Base-by-base conservation (phyloP, 768 basidiomycete species). In the Austroboletus festivus region DNA sequence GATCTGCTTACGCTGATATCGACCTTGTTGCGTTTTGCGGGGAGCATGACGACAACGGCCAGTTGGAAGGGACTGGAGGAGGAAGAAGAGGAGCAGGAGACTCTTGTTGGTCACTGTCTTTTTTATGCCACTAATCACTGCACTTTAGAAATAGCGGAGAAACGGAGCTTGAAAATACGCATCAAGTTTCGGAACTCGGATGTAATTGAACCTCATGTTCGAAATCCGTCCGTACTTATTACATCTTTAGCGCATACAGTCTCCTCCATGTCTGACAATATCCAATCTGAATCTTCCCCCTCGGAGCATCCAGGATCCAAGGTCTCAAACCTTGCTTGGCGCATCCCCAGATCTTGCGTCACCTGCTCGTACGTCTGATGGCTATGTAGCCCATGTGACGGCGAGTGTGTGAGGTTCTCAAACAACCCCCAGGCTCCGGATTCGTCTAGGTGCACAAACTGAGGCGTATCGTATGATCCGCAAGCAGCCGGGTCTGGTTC, bases 21-120 rank as follows among this genome's bases (percentile, higher is more conserved):
- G 72, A 95, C 77, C 79, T 96, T 95, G 73, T 94, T 93, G 69
- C 86, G 86, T 71, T 78, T 80, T 51, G 77, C 75, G 42, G 90
- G 87, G 46, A 83, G 79, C 87, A 93, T 91, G 54, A 52, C 49
- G 52, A 47, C 52, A 44, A 51, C 42, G 52, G 31, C 47, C 38
- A 35, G 40, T 15, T 13, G 35, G 16, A 18, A 50, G 23, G 30
- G 30, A 23, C 20, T 30, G 30, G 22, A 21, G 20, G 34, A 44
- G 37, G 46, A 43, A 50, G 26, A 31, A 41, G 33, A 26, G 26
- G 34, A 43, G 35, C 18, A 19, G n/a, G n/a, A n/a, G n/a, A n/a
- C 34, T n/a, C 10, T 9, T 7, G 10, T 28, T 28, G 24, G 43
- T 31, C 45, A 33, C 42, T 41, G 35, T 48, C 52, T 64, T 42